Evolutionary conservation across 495 filamentous ascomycete genomes (phyloP), one percentile per base, ranked within the genome.

Genomic region (Podospora appendiculata): DNA sequence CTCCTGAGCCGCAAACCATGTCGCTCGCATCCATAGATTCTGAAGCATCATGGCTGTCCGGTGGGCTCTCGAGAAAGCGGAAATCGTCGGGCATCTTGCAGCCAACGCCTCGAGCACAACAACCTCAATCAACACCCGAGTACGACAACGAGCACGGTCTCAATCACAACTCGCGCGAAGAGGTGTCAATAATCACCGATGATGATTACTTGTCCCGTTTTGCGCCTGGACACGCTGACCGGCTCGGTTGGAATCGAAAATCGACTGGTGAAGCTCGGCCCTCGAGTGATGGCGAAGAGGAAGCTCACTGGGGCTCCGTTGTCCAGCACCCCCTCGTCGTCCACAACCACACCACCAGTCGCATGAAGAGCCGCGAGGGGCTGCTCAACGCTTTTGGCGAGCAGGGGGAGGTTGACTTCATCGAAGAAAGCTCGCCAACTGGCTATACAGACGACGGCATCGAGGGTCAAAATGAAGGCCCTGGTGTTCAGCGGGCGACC

Each of bases 31-130:
- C 88, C 0, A 83, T 96, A 52, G 90, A 94, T 60, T 92, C 88
- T 0, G 90, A 96, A 70, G 90, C 81, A 2, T 95, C 90, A 0
- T 96, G 90, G 90, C 85, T 96, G 55, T 89, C 88, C 3, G 89
- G 90, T 11, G 63, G 73, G 13, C 55, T 71, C 8, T 66, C 62
- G 14, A 69, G 61, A 32, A 74, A 70, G 51, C 63, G 72, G 50
- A 57, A 72, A 48, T 65, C 74, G 39, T 68, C 76, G 32, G 65
- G 64, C 43, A 55, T 67, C 46, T 5, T 66, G 18, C 56, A 53
- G 34, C 41, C 68, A 44, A 54, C 61, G 46, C 46, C 64, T 38
- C 51, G 58, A 48, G 63, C 80, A 41, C 32, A 68, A 63, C 41
- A 64, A 64, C 59, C 64, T 55, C 38, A 68, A 68, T 43, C 65